Evolutionary conservation across 2,329 filamentous ascomycete genomes (phyloP).

Genomic region (Colletotrichum agaves): DNA sequence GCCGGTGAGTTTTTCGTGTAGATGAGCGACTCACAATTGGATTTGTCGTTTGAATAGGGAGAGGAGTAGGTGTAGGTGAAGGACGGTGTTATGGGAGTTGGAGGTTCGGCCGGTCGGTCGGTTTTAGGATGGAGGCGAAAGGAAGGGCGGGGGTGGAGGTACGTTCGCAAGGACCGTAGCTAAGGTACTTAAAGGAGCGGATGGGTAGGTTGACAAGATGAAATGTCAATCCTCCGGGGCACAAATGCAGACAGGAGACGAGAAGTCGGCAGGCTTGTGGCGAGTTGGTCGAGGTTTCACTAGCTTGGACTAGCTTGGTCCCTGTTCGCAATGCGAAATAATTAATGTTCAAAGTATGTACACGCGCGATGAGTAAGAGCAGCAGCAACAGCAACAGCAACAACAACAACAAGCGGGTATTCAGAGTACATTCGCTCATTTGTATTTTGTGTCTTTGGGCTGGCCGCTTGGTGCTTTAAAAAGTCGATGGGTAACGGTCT

Average conservation of each 20-base stretch:
- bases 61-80: neutral
- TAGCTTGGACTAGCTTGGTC: constrained; percentile 32
- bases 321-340: constrained; percentile 32
- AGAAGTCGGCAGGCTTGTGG: constrained; percentile 26
- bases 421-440: neutral
- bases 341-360: neutral
- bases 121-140: neutral
- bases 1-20: constrained; percentile 17
- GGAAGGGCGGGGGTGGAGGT: constrained; percentile 5
- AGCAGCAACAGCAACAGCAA: neutral
- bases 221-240: constrained; percentile 24
- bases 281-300: constrained; percentile 37
- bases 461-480: constrained; percentile 18
- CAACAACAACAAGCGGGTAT: constrained; percentile 3
- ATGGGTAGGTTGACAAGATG: constrained; percentile 16
- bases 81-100: neutral
- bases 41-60: neutral
- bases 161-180: no score
- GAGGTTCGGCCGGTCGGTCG: neutral
- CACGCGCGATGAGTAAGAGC: constrained; percentile 1
- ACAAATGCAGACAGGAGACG: constrained; percentile 32
- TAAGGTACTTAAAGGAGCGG: constrained; percentile 5
- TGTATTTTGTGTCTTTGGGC: neutral
- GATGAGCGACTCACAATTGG: neutral
- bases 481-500: constrained; percentile 22